phyloP scores from a whole-genome alignment of 2,329 filamentous ascomycete species.

The Verticillium nonalfalfae region DNA sequence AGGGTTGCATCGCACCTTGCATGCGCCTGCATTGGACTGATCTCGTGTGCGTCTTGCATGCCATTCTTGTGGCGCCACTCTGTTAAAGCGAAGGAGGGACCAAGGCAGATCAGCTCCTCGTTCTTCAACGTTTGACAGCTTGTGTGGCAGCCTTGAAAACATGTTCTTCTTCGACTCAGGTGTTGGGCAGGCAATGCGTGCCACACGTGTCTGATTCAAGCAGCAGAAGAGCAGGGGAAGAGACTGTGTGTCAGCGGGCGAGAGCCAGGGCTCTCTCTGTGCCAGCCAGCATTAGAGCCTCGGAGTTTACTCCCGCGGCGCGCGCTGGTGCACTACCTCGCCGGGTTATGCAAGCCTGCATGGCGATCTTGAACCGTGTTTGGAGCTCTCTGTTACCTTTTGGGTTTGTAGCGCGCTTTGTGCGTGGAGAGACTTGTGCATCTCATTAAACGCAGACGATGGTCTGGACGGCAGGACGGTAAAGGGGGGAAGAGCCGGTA shows the following conservation, averaged over 20 bases:
- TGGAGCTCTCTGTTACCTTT: neutral
- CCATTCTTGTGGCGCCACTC: neutral
- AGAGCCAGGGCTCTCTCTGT: neutral
- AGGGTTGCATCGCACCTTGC: neutral
- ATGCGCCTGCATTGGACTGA: neutral
- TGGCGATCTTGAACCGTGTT: neutral
- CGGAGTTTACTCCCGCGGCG: conserved; percentile 13
- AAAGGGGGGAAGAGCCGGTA: neutral
- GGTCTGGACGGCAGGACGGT: neutral
- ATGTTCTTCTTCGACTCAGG: neutral
- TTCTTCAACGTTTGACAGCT: neutral
- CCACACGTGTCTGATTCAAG: no score
- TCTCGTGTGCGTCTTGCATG: neutral
- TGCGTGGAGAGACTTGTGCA: neutral
- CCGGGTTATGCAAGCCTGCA: neutral
- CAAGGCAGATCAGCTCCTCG: neutral
- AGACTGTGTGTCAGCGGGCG: neutral
- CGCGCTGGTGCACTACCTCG: conserved; percentile 4
- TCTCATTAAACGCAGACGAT: neutral
- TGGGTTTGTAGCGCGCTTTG: neutral
- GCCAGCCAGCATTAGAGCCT: conserved; percentile 1
- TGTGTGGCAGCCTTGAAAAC: neutral
- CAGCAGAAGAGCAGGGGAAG: neutral
- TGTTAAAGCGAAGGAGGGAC: neutral
- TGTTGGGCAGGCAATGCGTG: no score